Conservation (phyloP, 768 basidiomycete genomes). For the Lactarius indigo region DNA sequence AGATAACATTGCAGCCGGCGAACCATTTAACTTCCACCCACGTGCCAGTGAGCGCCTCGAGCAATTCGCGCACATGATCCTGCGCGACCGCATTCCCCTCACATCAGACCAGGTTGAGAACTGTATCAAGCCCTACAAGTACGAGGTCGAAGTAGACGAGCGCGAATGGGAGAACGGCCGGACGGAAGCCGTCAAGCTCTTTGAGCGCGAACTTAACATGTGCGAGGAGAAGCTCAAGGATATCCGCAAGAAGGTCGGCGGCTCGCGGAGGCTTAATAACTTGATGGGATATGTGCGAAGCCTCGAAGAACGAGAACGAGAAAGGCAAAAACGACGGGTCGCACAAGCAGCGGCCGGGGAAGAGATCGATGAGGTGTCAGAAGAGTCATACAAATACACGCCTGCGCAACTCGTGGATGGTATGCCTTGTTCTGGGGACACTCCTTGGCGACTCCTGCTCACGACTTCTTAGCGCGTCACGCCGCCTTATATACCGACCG, state of each 20-base stretch:
- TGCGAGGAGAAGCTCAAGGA: constrained; percentile 86
- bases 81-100: constrained; percentile 87
- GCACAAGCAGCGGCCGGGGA: constrained; percentile 35
- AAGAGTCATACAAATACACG: constrained; percentile 79
- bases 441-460: not conserved
- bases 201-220: constrained; percentile 79
- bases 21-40: constrained; percentile 92
- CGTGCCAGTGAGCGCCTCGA: constrained; percentile 83
- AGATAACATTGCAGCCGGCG: constrained; percentile 81
- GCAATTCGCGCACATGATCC: constrained; percentile 88
- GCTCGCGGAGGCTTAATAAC: constrained; percentile 69
- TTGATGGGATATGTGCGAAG: constrained; percentile 78
- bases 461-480: constrained; percentile 65
- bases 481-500: constrained; percentile 87
- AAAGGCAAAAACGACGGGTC: constrained; percentile 53
- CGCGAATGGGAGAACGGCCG: constrained; percentile 91
- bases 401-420: constrained; percentile 91
- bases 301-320: constrained; percentile 73
- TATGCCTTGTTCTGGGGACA: constrained; percentile 38
- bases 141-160: constrained; percentile 92
- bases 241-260: constrained; percentile 86
- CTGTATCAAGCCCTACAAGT: constrained; percentile 99
- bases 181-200: constrained; percentile 66
- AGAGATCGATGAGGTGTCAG: constrained; percentile 39
- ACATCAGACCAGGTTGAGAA: constrained; percentile 99